A percentile compares a stretch with the other conserved stretches of the same genome.
Conservation (phyloP, 257 asterid genomes). For the Echites panduratus region DNA sequence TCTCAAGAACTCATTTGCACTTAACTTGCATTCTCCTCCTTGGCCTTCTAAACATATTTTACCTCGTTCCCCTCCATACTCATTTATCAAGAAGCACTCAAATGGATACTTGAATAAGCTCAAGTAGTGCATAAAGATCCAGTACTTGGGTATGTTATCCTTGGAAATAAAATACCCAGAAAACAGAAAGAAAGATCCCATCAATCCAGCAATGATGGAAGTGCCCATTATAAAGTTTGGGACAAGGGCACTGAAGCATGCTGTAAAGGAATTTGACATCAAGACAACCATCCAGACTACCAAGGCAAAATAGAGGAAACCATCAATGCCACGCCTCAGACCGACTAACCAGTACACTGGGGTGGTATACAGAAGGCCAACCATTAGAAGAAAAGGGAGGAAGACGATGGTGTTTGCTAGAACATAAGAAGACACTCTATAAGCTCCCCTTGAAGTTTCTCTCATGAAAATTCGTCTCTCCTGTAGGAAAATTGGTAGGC, state of each 20-base stretch:
- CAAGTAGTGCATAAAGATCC: conserved; percentile 86
- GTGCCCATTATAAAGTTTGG: conserved; percentile 87
- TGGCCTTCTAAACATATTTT: conserved; percentile 45
- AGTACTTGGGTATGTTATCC: conserved; percentile 55
- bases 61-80: conserved; percentile 63
- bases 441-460: conserved; percentile 73
- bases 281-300: conserved; percentile 69
- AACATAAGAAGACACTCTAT: conserved; percentile 70
- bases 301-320: conserved; percentile 59
- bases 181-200: conserved; percentile 88
- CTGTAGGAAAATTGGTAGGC: conserved; percentile 72
- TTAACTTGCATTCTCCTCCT: conserved; percentile 43
- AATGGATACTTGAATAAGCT: conserved; percentile 83
- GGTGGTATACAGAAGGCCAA: conserved; percentile 45
- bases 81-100: conserved; percentile 76
- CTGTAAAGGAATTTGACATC: conserved; percentile 81
- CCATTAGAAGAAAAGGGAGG: conserved; percentile 61
- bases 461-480: conserved; percentile 64
- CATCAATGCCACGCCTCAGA: conserved; percentile 44
- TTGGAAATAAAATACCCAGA: conserved; percentile 73
- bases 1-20: conserved; percentile 49
- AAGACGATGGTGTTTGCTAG: conserved; percentile 67
- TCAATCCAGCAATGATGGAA: conserved; percentile 73
- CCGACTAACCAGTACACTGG: conserved; percentile 87
- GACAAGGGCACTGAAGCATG: conserved; percentile 75